A percentile compares a stretch with the other conserved stretches of the same genome.
Conservation (phyloP, 768 basidiomycete species). For the Cantharellus anzutake region DNA sequence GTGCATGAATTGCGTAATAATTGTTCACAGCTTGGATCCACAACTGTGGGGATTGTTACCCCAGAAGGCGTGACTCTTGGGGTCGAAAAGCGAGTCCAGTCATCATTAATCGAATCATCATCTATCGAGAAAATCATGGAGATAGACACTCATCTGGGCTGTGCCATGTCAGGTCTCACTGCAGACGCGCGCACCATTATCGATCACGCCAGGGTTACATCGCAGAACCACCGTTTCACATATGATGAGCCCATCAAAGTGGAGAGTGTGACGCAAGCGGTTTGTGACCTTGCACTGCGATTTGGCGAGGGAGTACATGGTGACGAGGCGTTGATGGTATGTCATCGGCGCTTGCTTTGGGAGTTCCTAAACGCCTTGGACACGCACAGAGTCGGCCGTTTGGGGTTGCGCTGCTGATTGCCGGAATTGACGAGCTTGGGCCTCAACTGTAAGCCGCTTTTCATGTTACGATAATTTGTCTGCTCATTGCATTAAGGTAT, state of each 20-base stretch:
- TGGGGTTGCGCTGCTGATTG: slow-evolving; percentile 92
- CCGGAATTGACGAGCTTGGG: slow-evolving; percentile 90
- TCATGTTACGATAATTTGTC: neutral
- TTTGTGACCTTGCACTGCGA: slow-evolving; percentile 88
- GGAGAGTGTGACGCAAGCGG: slow-evolving; percentile 94
- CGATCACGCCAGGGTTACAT: slow-evolving; percentile 94
- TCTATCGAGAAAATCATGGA: slow-evolving; percentile 99
- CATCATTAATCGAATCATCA: slow-evolving; percentile 80
- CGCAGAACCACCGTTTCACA: slow-evolving; percentile 88
- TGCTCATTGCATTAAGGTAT: slow-evolving; percentile 32
- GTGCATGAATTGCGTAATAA: neutral
- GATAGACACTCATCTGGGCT: slow-evolving; percentile 89
- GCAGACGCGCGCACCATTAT: slow-evolving; percentile 99
- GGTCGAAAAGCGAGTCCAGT: slow-evolving; percentile 97
- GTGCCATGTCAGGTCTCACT: slow-evolving; percentile 89
- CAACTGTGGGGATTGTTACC: slow-evolving; percentile 89
- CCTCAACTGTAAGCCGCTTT: slow-evolving; percentile 62
- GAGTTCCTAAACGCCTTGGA: neutral
- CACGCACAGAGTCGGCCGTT: slow-evolving; percentile 64
- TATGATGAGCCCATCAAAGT: slow-evolving; percentile 96
- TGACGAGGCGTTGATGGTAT: slow-evolving; percentile 91
- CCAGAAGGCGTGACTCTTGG: slow-evolving; percentile 80
- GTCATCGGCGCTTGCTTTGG: slow-evolving; percentile 7
- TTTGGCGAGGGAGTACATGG: slow-evolving; percentile 99
- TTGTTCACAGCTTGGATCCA: slow-evolving; percentile 67